Evolutionary conservation across 768 basidiomycete species (phyloP), one percentile per base, ranked within the genome.

Genomic region (Pleurotus salmoneostramineus): DNA sequence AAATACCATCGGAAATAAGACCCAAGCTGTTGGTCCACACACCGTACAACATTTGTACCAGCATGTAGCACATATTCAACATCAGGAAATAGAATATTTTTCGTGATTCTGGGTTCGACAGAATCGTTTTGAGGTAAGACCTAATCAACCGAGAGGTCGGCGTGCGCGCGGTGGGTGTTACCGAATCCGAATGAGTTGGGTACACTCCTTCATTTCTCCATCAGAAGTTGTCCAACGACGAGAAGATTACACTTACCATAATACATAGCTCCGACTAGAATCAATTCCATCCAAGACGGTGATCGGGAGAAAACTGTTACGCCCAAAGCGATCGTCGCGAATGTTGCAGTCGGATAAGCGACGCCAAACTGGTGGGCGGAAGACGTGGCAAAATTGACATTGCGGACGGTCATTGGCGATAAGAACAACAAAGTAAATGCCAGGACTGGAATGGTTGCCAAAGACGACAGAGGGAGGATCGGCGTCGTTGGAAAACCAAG

Each of bases 11-110:
- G 7, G 95, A 97, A 58, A 99, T 98, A 36, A 99, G 75, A 5
- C 97, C 97, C 48, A 99, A 72, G 63, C 91, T 94, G 65, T 99
- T 99, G 44, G 97, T 99, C 90, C 95, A 95, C 31, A 98, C 87
- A 6, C 97, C 97, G 69, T 95, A 97, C 59, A 93, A 69, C 92
- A 98, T 93, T 73, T 99, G 97, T 8, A 99, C 87, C 43, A 91
- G 78, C 97, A 99, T 98, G 73, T 93, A 99, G 62, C 84, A 88
- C 72, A 98, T 77, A 71, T 99, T 99, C 49, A 99, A 77, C 71
- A 95, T 81, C 50, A 98, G 77, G 74, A 99, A 99, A 72, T 96
- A 98, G 72, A 95, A 98, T 58, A 99, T 98, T 71, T 91, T 91
- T 64, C 94, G 82, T 15, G 93, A 95, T 68, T 98, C 95, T 3